phyloP scores from a whole-genome alignment of 2,329 filamentous ascomycete species.

The Pseudocercospora vitis region DNA sequence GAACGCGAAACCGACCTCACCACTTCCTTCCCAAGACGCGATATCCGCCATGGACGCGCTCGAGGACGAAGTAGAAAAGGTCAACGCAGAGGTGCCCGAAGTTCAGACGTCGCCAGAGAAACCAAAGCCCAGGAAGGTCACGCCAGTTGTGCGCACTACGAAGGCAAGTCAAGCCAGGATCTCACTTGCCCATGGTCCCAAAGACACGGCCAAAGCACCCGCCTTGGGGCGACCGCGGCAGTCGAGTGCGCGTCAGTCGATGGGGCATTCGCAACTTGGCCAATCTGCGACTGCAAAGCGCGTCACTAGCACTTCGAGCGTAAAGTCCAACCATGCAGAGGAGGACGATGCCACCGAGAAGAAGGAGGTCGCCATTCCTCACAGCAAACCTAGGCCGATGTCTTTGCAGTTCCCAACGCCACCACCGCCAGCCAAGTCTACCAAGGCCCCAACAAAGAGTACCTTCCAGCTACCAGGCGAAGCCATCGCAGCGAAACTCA shows the following conservation, averaged over 20 bases:
- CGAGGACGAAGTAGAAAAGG: constrained; percentile 53
- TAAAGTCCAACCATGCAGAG: constrained; percentile 11
- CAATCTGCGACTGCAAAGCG: constrained; percentile 23
- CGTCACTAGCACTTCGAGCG: constrained; percentile 24
- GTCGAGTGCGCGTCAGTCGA: constrained; percentile 18
- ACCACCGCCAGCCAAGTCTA: constrained; percentile 50
- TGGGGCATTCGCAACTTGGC: neutral
- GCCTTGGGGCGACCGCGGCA: constrained; percentile 24
- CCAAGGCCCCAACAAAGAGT: constrained; percentile 51
- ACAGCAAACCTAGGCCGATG: constrained; percentile 49
- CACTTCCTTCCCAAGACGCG: constrained; percentile 44
- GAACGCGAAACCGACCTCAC: constrained; percentile 4
- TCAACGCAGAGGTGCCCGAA: constrained; percentile 38
- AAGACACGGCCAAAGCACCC: constrained; percentile 25
- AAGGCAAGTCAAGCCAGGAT: constrained; percentile 36
- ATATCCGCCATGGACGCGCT: constrained; percentile 54
- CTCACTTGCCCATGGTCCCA: constrained; percentile 33
- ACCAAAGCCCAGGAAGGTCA: constrained; percentile 28
- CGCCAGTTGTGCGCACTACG: constrained; percentile 33
- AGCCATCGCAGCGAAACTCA: constrained; percentile 54
- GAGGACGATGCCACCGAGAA: constrained; percentile 18
- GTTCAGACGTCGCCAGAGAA: constrained; percentile 34
- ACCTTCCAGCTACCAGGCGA: constrained; percentile 56
- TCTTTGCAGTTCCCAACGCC: constrained; percentile 51
- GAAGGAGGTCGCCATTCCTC: constrained; percentile 36